Percentiles rank a stretch among this genome's conserved stretches.
phyloP scores from a whole-genome alignment of 371 early-diverging fungal genomes.

The Smittium culicis region DNA sequence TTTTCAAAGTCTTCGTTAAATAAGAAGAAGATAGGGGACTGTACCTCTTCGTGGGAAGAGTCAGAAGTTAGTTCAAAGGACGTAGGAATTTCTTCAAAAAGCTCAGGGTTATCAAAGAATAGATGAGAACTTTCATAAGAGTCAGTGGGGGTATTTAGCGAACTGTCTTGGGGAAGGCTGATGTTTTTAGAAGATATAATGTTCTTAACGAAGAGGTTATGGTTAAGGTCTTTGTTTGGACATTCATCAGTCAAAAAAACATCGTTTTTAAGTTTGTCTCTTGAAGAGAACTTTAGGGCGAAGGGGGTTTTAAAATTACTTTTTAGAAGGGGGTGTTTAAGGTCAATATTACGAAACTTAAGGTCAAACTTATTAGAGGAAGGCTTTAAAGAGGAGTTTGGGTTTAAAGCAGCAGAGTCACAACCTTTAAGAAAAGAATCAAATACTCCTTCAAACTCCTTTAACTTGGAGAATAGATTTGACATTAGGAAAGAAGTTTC shows the following conservation, averaged over 20 bases:
- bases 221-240: background rate
- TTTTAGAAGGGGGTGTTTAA: background rate
- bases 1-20: background rate
- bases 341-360: background rate
- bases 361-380: background rate
- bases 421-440: background rate
- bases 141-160: background rate
- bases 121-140: background rate
- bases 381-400: background rate
- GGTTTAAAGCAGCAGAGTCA: background rate
- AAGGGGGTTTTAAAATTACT: background rate
- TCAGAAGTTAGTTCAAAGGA: background rate
- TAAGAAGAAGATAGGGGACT: background rate
- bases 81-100: background rate
- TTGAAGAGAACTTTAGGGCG: background rate
- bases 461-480: background rate
- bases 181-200: background rate
- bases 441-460: background rate
- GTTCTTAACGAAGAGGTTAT: background rate
- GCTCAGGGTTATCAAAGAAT: background rate
- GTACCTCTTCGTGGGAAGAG: background rate
- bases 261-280: background rate
- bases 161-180: background rate
- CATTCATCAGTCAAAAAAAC: background rate
- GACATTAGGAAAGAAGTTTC: background rate